A percentile compares a stretch with the other conserved stretches of the same genome.
Evolutionary conservation across 768 basidiomycete genomes (phyloP).

Genomic region (Coprinellus micaceus): DNA sequence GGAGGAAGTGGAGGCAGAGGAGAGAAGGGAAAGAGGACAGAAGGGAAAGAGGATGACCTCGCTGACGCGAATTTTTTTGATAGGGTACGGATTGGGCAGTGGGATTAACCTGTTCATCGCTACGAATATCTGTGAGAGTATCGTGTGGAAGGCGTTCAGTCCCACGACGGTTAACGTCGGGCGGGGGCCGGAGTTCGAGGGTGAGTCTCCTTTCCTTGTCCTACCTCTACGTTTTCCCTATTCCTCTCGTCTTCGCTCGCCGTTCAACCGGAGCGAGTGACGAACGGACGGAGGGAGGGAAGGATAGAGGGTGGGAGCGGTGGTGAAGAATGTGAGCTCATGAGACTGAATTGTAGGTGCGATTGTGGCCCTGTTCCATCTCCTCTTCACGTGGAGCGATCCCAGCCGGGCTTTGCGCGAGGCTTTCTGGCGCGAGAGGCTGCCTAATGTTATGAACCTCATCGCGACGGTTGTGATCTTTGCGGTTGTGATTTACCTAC

Average conservation of each 20-base stretch:
- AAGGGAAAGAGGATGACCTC: no score
- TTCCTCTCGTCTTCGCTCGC: no score
- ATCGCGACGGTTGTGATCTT: conserved; percentile 90
- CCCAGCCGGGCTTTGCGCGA: conserved; percentile 95
- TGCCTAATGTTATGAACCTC: conserved; percentile 98
- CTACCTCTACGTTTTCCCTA: no score
- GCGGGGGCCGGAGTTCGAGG: conserved; percentile 96
- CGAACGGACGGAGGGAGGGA: no score
- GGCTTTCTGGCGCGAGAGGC: conserved; percentile 95
- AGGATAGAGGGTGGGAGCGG: no score
- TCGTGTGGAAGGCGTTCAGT: conserved; percentile 99
- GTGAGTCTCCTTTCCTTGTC: conserved; percentile 23
- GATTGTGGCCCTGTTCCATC: conserved; percentile 92
- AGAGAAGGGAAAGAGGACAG: no score
- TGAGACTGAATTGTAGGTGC: conserved; percentile 33
- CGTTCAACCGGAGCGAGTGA: no score
- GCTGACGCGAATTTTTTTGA: no score
- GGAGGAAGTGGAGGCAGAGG: no score
- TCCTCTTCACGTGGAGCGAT: conserved; percentile 97
- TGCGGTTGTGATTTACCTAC: conserved; percentile 94
- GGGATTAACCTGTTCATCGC: conserved; percentile 99
- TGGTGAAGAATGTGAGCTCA: no score
- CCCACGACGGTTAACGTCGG: conserved; percentile 98
- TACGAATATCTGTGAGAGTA: conserved; percentile 99
- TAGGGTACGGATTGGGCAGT: conserved; percentile 96